phyloP scores from a whole-genome alignment of 306 rosid species.

The Lupinus albus region DNA sequence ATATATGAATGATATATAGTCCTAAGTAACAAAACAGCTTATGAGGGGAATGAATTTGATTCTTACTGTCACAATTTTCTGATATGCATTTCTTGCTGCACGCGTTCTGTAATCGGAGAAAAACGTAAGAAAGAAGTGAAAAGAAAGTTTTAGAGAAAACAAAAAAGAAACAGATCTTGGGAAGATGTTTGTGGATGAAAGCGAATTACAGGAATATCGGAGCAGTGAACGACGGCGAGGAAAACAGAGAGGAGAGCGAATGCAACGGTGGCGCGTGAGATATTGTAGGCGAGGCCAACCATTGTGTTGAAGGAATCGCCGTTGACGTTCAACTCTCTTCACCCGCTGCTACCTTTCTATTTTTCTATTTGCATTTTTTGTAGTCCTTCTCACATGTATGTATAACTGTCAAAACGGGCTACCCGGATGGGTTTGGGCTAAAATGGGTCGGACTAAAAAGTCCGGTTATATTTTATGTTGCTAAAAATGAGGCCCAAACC shows the following conservation, averaged over 20 bases:
- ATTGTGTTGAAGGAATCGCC: slow-evolving; percentile 16
- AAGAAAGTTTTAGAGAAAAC: not conserved
- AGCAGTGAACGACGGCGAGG: slow-evolving; percentile 46
- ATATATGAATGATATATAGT: no score
- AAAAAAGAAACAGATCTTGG: not conserved
- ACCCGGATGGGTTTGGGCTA: no score
- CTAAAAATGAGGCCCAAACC: no score
- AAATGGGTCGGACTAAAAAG: no score
- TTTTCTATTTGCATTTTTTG: no score
- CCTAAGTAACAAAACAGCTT: no score
- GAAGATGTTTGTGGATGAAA: not conserved
- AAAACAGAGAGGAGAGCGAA: slow-evolving; percentile 46
- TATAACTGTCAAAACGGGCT: no score
- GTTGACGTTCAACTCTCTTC: not conserved
- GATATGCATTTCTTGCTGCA: slow-evolving; percentile 75
- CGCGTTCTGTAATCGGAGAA: slow-evolving; percentile 37
- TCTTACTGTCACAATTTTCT: slow-evolving; percentile 67
- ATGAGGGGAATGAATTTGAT: not conserved
- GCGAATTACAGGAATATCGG: slow-evolving; percentile 42
- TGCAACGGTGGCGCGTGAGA: slow-evolving; percentile 43
- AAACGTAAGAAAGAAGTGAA: not conserved
- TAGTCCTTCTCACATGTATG: no score
- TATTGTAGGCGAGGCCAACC: slow-evolving; percentile 5
- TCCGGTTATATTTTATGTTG: no score
- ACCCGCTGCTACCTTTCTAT: no score